Evolutionary conservation across 208 protist species (phyloP).

Genomic region (Leishmania amazonensis): DNA sequence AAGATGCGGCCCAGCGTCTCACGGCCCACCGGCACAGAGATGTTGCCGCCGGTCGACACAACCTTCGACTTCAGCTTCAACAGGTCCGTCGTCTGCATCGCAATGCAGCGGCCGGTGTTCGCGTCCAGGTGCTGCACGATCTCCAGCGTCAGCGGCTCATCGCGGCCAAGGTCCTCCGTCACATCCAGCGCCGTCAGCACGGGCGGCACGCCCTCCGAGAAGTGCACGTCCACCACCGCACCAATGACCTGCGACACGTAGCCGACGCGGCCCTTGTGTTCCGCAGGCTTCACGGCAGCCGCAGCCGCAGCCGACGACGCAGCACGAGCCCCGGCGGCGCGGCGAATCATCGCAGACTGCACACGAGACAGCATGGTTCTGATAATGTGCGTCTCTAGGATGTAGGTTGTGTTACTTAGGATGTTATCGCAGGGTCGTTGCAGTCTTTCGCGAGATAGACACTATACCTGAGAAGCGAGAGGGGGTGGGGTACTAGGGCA

Average conservation of each 20-base stretch:
- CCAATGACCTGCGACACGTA: constrained; percentile 96
- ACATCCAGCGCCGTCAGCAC: constrained; percentile 97
- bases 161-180: constrained; percentile 72
- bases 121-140: constrained; percentile 97
- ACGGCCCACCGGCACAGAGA: constrained; percentile 96
- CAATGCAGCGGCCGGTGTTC: constrained; percentile 97
- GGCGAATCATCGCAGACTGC: constrained; percentile 55
- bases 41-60: constrained; percentile 94
- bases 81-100: constrained; percentile 98
- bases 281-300: constrained; percentile 35
- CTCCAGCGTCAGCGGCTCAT: constrained; percentile 95
- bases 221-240: constrained; percentile 98
- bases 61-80: constrained; percentile 95
- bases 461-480: too few species aligned
- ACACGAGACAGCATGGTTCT: constrained; percentile 21
- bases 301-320: constrained; percentile 24
- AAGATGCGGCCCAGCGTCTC: constrained; percentile 98
- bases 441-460: too few species aligned
- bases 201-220: constrained; percentile 94
- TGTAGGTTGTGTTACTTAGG: too few species aligned
- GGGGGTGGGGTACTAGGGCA: too few species aligned
- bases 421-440: too few species aligned
- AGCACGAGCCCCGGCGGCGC: constrained; percentile 31
- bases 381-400: too few species aligned
- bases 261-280: constrained; percentile 83